A percentile compares a stretch with the other conserved stretches of the same genome.
Evolutionary conservation across 257 asterid genomes (phyloP).

Genomic region (Lavandula angustifolia): DNA sequence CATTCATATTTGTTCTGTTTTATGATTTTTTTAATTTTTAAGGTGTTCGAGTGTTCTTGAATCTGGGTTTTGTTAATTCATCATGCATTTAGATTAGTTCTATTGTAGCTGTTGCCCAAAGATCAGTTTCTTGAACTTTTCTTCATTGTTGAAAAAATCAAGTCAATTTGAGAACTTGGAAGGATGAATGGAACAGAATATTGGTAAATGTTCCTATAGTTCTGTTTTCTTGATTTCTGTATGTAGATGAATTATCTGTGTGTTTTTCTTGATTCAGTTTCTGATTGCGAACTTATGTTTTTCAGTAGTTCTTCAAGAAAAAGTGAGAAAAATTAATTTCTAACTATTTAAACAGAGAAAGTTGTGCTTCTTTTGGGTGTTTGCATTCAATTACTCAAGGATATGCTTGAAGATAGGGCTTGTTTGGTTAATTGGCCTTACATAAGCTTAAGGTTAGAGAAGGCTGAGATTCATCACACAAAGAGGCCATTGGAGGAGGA

Average conservation of each 20-base stretch:
- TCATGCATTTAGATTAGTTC: constrained; percentile 31
- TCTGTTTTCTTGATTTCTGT: constrained; percentile 16
- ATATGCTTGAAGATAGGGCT: constrained; percentile 77
- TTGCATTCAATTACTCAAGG: constrained; percentile 39
- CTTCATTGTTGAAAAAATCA: neutral
- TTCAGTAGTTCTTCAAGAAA: constrained; percentile 25
- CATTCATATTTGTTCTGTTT: too few relatives aligned
- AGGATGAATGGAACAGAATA: constrained; percentile 25
- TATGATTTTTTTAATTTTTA: too few relatives aligned
- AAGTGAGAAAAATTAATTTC: constrained; percentile 30
- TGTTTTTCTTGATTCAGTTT: neutral
- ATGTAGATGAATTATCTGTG: constrained; percentile 1
- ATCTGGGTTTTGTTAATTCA: constrained; percentile 39
- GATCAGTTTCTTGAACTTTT: constrained; percentile 23
- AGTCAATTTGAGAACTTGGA: constrained; percentile 25
- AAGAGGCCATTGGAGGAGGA: constrained; percentile 62
- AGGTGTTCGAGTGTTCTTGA: constrained; percentile 27
- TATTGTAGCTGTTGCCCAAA: constrained; percentile 25
- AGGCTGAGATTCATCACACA: constrained; percentile 42
- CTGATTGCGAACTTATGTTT: constrained; percentile 16
- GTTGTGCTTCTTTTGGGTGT: constrained; percentile 33
- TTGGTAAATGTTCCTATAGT: constrained; percentile 9
- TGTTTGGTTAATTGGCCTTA: constrained; percentile 67
- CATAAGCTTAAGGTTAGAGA: constrained; percentile 56
- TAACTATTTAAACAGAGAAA: constrained; percentile 29